Base-by-base conservation (phyloP, 2,329 filamentous ascomycete genomes). In the Remersonia thermophila region DNA sequence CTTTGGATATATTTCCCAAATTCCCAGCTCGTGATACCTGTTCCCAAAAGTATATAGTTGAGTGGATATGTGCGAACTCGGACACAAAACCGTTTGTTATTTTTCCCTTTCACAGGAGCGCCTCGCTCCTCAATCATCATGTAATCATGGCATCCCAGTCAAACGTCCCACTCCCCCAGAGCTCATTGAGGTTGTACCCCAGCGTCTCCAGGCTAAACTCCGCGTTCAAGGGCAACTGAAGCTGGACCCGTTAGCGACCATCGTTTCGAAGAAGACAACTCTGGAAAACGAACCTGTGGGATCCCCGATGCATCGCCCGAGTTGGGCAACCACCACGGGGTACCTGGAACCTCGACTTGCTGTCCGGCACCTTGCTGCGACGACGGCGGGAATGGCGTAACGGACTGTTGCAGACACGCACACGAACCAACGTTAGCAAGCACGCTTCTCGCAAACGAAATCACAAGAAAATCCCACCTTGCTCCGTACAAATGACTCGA, bases 181-280 rank as follows among this genome's bases (percentile, higher is more conserved):
- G 56, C 44, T 72, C 68, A 41, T 71, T 70, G 34, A 73, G 51
- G 43, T 71, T 69, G 36, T 69, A 58, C 3, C 68, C 69, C 33
- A 72, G 53, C 30, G 68, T 54, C 47, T 71, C 69, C 33, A 72
- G 60, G 46, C 62, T 71, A 40, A 69, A 67, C 38, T 72, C 69
- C 20, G 68, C 62, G 43, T 69, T 70, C 32, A 67, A 63, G 0
- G 52, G 50, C 27, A 27, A 36, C 11, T 34, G 49, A 44, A 38
- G 56, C 54, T 46, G 48, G 31, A 49, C 49, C 29, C 59, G 47
- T 23, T 30, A 23, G 17, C 25, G 20, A 32, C 27, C 15, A 23
- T n/a, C 20, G 20, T 9, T 9, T 23, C 27, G 17, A n/a, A 31
- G 9, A 10, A 8, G 3, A 23, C 20, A 23, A 15, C 6, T 2